Percentiles rank a stretch among this genome's conserved stretches.
Conservation (phyloP, 306 rosid genomes). For the Lathyrus oleraceus region DNA sequence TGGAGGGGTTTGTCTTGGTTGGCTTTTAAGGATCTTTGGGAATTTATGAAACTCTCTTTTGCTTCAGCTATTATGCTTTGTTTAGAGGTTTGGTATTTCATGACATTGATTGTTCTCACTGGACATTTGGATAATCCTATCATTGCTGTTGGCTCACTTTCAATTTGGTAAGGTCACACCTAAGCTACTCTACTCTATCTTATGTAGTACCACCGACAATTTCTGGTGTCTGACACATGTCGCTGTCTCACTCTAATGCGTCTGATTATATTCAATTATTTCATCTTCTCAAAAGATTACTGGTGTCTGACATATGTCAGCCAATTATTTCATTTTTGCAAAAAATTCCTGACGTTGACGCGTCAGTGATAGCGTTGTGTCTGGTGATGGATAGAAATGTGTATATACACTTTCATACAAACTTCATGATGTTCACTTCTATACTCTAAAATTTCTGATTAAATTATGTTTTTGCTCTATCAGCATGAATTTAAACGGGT, state of each 20-base stretch:
- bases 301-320: no score
- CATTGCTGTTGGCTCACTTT: conserved; percentile 94
- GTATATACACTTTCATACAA: no score
- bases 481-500: conserved; percentile 96
- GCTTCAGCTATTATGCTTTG: conserved; percentile 98
- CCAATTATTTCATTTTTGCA: no score
- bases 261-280: no score
- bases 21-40: conserved; percentile 86
- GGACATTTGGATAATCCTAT: conserved; percentile 89
- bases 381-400: no score
- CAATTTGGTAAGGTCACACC: conserved; percentile 70
- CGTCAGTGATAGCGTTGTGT: no score
- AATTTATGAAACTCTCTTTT: conserved; percentile 69
- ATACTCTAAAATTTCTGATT: not conserved
- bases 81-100: conserved; percentile 92
- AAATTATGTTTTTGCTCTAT: conserved; percentile 23
- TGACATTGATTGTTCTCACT: conserved; percentile 93
- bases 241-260: no score
- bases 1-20: conserved; percentile 92
- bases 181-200: not conserved
- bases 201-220: not conserved
- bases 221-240: no score
- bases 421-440: not conserved
- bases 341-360: no score
- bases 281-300: no score